Evolutionary conservation across 306 rosid species (phyloP).

Genomic region (Vigna trinervia): DNA sequence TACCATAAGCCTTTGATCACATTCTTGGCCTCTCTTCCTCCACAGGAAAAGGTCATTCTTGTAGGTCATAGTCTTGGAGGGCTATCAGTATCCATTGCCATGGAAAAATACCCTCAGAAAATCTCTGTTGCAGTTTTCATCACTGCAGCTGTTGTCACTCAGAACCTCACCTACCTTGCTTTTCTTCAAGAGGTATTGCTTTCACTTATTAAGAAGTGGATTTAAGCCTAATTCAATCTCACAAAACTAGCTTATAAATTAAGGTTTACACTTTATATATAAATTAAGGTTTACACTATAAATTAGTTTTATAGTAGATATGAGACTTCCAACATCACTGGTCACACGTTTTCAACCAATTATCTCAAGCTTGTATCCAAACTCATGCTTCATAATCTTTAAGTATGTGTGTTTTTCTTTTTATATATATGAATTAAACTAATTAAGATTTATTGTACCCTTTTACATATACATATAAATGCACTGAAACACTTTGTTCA

Average conservation of each 20-base stretch:
- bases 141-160: background rate
- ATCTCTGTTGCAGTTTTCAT: conserved; percentile 24
- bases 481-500: too few species aligned
- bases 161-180: background rate
- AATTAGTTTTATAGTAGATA: too few species aligned
- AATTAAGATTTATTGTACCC: too few species aligned
- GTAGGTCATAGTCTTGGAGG: conserved; percentile 35
- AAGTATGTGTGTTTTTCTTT: too few species aligned
- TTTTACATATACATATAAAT: too few species aligned
- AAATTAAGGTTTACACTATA: too few species aligned
- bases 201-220: background rate
- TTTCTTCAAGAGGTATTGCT: background rate
- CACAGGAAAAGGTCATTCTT: conserved; percentile 3
- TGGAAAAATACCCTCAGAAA: conserved; percentile 6
- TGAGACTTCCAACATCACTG: background rate
- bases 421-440: too few species aligned
- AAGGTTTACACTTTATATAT: too few species aligned
- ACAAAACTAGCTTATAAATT: too few species aligned
- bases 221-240: too few species aligned
- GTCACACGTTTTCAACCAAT: background rate
- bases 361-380: too few species aligned
- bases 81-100: conserved; percentile 11
- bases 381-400: too few species aligned
- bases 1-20: conserved; percentile 20
- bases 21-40: conserved; percentile 15